Evolutionary conservation across 345 rosid species (phyloP).

Genomic region (Cardamine chenopodiifolia): DNA sequence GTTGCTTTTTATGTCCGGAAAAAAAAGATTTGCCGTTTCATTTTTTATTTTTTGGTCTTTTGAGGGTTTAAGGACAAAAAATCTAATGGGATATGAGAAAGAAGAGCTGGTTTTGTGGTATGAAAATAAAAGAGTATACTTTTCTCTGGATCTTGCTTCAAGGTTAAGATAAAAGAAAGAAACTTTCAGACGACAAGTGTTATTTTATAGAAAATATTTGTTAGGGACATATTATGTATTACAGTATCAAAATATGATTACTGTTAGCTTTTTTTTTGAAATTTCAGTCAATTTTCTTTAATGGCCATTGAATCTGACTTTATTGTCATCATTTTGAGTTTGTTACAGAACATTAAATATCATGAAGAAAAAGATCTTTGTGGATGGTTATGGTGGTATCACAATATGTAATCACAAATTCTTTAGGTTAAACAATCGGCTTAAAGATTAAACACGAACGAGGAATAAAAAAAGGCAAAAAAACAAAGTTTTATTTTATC

Average conservation of each 20-base stretch:
- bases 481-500: too few species aligned
- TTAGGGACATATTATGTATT: conserved; percentile 5
- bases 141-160: conserved; percentile 44
- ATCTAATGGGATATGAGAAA: neutral
- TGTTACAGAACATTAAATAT: conserved; percentile 2
- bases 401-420: too few species aligned
- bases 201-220: neutral
- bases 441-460: too few species aligned
- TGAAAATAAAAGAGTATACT: conserved; percentile 30
- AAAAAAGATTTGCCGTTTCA: neutral
- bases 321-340: neutral
- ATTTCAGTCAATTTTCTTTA: conserved; percentile 3
- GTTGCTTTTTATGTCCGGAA: conserved; percentile 8
- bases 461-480: too few species aligned
- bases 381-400: conserved; percentile 18
- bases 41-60: neutral
- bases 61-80: conserved; percentile 24
- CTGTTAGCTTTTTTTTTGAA: conserved; percentile 22
- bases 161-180: conserved; percentile 35
- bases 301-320: conserved; percentile 24
- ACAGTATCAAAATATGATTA: conserved; percentile 21
- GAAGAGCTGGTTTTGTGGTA: conserved; percentile 36
- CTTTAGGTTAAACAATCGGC: too few species aligned
- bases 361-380: neutral
- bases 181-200: conserved; percentile 39